Evolutionary conservation across 2,329 filamentous ascomycete species (phyloP).

Genomic region (Coniochaeta sp.): DNA sequence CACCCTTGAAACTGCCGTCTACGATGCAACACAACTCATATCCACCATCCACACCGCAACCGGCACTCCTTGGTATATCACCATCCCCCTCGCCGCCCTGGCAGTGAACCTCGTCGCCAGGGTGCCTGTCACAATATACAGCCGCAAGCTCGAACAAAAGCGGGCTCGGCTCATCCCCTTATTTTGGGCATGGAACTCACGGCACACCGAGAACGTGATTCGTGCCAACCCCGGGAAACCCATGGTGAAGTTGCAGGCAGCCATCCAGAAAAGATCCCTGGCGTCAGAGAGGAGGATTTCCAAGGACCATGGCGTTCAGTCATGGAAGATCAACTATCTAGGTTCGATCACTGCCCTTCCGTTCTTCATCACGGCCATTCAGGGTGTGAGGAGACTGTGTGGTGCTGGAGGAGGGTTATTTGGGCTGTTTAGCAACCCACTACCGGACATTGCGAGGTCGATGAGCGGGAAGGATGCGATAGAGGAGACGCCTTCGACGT

Average conservation of each 20-base stretch:
- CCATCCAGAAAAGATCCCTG: slow-evolving; percentile 18
- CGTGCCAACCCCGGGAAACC: neutral
- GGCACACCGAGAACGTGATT: slow-evolving; percentile 12
- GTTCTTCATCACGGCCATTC: slow-evolving; percentile 42
- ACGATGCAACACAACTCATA: slow-evolving; percentile 34
- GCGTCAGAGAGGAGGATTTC: slow-evolving; percentile 21
- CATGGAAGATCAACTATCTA: slow-evolving; percentile 34
- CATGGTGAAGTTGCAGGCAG: slow-evolving; percentile 6
- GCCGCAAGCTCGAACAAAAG: slow-evolving; percentile 19
- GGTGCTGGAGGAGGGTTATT: slow-evolving; percentile 21
- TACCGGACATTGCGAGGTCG: neutral
- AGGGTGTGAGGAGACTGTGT: slow-evolving; percentile 40
- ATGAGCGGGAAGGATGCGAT: neutral
- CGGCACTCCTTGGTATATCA: slow-evolving; percentile 44
- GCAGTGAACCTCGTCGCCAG: slow-evolving; percentile 35
- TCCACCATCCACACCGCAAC: slow-evolving; percentile 31
- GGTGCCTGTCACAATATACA: slow-evolving; percentile 37
- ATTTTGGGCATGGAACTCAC: slow-evolving; percentile 23
- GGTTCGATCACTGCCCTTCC: slow-evolving; percentile 30
- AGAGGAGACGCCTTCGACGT: neutral
- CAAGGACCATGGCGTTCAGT: slow-evolving; percentile 32
- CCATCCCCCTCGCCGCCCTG: slow-evolving; percentile 44
- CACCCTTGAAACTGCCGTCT: slow-evolving; percentile 21
- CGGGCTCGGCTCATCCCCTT: slow-evolving; percentile 22
- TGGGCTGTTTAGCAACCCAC: neutral